These are phyloP conservation scores for Candida smagusa DNA, from an alignment of 1,139 yeast species.

Conservation along the genomic window DNA sequence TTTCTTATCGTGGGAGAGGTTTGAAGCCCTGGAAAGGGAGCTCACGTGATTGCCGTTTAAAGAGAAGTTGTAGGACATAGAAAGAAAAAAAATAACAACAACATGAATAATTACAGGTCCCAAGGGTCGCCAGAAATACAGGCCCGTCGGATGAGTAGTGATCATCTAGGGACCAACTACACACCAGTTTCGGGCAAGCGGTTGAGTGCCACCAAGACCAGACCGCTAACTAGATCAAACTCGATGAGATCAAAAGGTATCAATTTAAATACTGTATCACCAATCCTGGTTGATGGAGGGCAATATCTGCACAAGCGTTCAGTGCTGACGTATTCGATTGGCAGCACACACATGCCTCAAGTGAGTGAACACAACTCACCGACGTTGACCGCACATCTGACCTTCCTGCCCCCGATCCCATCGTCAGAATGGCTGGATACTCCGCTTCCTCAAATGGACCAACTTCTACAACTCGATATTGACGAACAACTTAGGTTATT, in stretches of 20 bases:
- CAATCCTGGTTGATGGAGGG: constrained; percentile 9
- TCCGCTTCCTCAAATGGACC: constrained; percentile 32
- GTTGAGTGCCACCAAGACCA: neutral
- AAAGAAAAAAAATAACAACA: no score
- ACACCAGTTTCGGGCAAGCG: no score
- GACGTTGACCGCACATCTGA: neutral
- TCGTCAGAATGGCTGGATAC: constrained; percentile 18
- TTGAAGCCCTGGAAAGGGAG: no score
- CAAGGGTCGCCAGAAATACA: no score
- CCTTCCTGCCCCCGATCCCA: neutral
- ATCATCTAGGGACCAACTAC: no score
- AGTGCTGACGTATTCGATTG: constrained; percentile 3
- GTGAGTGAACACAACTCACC: neutral
- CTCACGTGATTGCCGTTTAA: no score
- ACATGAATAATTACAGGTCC: no score
- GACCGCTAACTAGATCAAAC: constrained; percentile 7
- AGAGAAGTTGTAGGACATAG: no score
- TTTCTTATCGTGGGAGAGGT: no score
- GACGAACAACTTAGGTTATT: constrained; percentile 55
- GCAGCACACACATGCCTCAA: constrained; percentile 1
- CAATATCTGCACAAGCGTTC: constrained; percentile 5
- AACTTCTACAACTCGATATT: constrained; percentile 33
- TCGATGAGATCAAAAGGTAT: constrained; percentile 25
- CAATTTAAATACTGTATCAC: constrained; percentile 33
- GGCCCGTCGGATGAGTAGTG: no score